These are phyloP conservation scores for Pseudocercospora pini-densiflorae DNA, from an alignment of 2,329 filamentous ascomycete species.

Conservation along the genomic window DNA sequence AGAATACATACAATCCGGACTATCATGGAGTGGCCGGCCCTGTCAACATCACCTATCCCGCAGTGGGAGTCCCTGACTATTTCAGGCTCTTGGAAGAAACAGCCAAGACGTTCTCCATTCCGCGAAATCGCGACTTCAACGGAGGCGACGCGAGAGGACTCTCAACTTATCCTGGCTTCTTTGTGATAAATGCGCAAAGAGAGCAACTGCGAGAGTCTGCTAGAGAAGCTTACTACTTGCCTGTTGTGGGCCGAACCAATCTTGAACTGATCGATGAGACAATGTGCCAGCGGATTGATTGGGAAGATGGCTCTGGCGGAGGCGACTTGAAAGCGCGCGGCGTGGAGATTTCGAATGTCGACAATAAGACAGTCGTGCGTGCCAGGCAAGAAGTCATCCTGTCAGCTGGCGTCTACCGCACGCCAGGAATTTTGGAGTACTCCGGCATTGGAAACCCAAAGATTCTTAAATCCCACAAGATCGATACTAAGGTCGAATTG, in stretches of 20 bases:
- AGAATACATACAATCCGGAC: slow-evolving; percentile 14
- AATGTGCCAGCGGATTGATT: slow-evolving; percentile 40
- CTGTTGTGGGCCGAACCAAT: slow-evolving; percentile 47
- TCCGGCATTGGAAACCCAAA: slow-evolving; percentile 61
- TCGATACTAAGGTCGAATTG: slow-evolving; percentile 37
- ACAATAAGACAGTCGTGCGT: slow-evolving; percentile 45
- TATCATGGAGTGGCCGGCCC: slow-evolving; percentile 24
- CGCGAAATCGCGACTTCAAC: slow-evolving; percentile 50
- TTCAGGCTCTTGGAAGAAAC: slow-evolving; percentile 43
- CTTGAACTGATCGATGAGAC: slow-evolving; percentile 49
- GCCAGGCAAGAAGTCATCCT: slow-evolving; percentile 31
- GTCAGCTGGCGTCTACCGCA: slow-evolving; percentile 56
- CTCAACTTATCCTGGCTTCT: slow-evolving; percentile 43
- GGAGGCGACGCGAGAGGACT: slow-evolving; percentile 51
- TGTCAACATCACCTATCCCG: slow-evolving; percentile 23
- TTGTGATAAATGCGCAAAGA: slow-evolving; percentile 44
- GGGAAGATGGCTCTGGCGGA: slow-evolving; percentile 51
- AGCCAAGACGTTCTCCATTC: slow-evolving; percentile 41
- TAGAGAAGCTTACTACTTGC: slow-evolving; percentile 54
- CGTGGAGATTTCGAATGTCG: slow-evolving; percentile 46
- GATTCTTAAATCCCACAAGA: slow-evolving; percentile 48
- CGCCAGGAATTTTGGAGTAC: slow-evolving; percentile 62
- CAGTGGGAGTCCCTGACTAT: slow-evolving; percentile 11
- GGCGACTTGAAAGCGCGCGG: slow-evolving; percentile 61
- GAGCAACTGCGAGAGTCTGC: slow-evolving; percentile 50